A percentile compares a stretch with the other conserved stretches of the same genome.
Evolutionary conservation across 2,329 filamentous ascomycete species (phyloP).

Genomic region (Diplodia sapinea): DNA sequence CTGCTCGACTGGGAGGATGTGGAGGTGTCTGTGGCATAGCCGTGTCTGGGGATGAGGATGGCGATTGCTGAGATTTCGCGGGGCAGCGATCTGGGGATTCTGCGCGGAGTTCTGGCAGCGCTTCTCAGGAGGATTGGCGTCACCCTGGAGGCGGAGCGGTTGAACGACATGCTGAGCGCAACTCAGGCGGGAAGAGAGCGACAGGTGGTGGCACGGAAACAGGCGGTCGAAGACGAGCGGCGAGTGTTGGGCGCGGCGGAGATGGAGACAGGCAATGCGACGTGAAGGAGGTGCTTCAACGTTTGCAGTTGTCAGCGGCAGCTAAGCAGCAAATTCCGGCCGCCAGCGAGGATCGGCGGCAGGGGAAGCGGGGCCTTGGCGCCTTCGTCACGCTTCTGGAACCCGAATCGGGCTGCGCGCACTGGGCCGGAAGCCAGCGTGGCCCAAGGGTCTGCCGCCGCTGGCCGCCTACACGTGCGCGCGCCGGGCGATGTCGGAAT

Average conservation of each 20-base stretch:
- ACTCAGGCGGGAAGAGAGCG: constrained; percentile 28
- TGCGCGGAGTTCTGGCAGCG: constrained; percentile 50
- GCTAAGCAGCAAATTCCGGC: constrained; percentile 27
- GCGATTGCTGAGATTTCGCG: constrained; percentile 62
- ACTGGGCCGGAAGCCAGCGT: constrained; percentile 3
- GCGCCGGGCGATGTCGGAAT: constrained; percentile 22
- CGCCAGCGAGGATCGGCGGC: constrained; percentile 25
- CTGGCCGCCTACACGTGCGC: constrained; percentile 13
- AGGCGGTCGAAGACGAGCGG: neutral
- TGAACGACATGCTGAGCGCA: constrained; percentile 50
- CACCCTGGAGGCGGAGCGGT: constrained; percentile 52
- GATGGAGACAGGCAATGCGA: constrained; percentile 19
- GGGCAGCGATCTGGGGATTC: constrained; percentile 52
- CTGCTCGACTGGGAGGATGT: constrained; percentile 55
- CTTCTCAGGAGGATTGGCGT: constrained; percentile 55
- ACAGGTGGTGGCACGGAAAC: constrained; percentile 4
- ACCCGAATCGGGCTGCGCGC: constrained; percentile 18
- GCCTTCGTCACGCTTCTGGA: constrained; percentile 27
- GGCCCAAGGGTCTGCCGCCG: constrained; percentile 1
- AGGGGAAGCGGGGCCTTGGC: constrained; percentile 23
- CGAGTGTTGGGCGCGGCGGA: neutral
- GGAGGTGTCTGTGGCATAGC: constrained; percentile 64
- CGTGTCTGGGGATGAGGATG: constrained; percentile 60
- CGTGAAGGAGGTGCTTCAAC: constrained; percentile 10
- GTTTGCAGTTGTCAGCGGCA: constrained; percentile 25